Base-by-base conservation (phyloP, 2,329 filamentous ascomycete species). In the Penicillium sp. region DNA sequence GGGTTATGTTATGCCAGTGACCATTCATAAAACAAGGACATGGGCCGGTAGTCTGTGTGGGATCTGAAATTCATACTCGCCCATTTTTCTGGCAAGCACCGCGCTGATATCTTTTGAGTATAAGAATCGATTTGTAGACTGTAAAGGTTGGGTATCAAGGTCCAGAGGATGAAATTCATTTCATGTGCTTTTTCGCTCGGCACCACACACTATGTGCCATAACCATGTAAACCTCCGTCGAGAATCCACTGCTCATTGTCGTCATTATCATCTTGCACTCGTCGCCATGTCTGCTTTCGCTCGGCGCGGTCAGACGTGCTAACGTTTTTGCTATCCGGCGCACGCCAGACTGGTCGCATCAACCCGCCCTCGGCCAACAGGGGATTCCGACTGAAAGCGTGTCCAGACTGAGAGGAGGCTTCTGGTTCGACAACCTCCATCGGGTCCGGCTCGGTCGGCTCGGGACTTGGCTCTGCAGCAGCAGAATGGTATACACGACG, bases 401-500 rank as follows among this genome's bases (percentile, higher is more conserved):
- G 60, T 10, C 58, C 52, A 6, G 50, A 44, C 17, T 47, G 47
- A 6, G 45, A 41, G 33, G 35, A 37, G 17, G 45, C 45, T 10
- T 46, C 48, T 2, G 41, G 14, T 12, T 41, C 37, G 16, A 14
- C 41, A 12, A 23, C 32, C 5, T 50, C 41, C n/a, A 33, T 32
- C 7, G 42, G 20, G 3, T 52, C 50, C 3, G 37, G 35, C 29
- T 54, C 50, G 30, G 20, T 45, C 5, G 35, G n/a, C n/a, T 46
- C 53, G 1, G 43, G 44, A 20, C 38, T 51, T 27, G 42, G 28
- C 13, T 57, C 57, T 11, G 49, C 48, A 44, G 57, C 57, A 42
- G 66, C 62, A 55, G 43, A 61, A 50, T 59, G 49, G 57, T 44
- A 67, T 39, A 42, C 63, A 42, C 76, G 78, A 3, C 92, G 80